A percentile compares a stretch with the other conserved stretches of the same genome.
Conservation (phyloP, 805 yeast genomes). For the Kregervanrija pseudodelftensis region DNA sequence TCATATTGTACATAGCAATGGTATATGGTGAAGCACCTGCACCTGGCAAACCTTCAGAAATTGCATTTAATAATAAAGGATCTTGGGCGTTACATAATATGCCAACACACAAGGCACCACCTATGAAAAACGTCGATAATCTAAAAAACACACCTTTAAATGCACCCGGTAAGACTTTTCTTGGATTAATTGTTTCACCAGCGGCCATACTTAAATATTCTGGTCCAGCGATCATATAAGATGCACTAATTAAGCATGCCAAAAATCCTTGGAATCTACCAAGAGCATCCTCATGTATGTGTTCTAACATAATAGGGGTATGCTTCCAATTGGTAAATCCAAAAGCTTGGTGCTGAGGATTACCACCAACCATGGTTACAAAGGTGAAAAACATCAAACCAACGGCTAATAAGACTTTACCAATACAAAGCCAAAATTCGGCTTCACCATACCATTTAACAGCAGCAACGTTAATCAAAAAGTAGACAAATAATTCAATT, state of each 20-base stretch:
- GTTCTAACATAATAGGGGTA: constrained; percentile 22
- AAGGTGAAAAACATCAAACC: constrained; percentile 44
- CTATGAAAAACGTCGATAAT: constrained; percentile 36
- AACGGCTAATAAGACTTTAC: constrained; percentile 39
- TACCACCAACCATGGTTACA: constrained; percentile 51
- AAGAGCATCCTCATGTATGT: constrained; percentile 30
- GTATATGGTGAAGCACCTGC: constrained; percentile 67
- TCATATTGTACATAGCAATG: constrained; percentile 64
- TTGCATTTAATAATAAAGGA: constrained; percentile 28
- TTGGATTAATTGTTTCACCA: constrained; percentile 38
- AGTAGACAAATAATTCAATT: constrained; percentile 35
- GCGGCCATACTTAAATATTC: constrained; percentile 42
- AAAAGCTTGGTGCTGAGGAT: constrained; percentile 42
- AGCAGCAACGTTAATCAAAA: constrained; percentile 37
- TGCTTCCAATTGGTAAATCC: constrained; percentile 46
- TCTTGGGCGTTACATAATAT: constrained; percentile 37
- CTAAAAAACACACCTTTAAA: constrained; percentile 39
- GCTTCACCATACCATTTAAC: constrained; percentile 45
- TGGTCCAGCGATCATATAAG: constrained; percentile 65
- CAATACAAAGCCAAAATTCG: constrained; percentile 41
- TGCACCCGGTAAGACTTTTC: constrained; percentile 39
- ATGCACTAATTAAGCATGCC: constrained; percentile 52
- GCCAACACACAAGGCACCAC: constrained; percentile 43
- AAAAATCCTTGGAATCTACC: constrained; percentile 41
- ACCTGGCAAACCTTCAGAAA: constrained; percentile 31